phyloP scores from a whole-genome alignment of 768 basidiomycete genomes.

The Suillus alpinus region DNA sequence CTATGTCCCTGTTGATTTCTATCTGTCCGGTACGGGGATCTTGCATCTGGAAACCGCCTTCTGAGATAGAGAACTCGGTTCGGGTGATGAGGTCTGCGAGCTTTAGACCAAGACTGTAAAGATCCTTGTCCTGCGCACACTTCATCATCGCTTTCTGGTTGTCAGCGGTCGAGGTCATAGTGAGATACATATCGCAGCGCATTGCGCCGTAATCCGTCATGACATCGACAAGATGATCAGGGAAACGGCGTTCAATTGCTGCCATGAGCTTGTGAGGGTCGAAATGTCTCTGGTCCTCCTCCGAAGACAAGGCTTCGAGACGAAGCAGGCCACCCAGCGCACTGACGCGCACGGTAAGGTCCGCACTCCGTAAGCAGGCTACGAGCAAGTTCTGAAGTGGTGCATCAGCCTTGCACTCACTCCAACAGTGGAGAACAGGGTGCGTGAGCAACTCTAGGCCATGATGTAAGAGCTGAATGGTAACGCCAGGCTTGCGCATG shows the following conservation, averaged over 20 bases:
- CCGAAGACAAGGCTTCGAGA: conserved; percentile 41
- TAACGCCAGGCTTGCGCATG: conserved; percentile 42
- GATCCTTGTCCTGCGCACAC: conserved; percentile 43
- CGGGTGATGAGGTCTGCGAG: conserved; percentile 48
- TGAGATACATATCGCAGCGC: conserved; percentile 47
- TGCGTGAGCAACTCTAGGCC: conserved; percentile 45
- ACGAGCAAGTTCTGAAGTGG: conserved; percentile 49
- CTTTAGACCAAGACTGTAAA: conserved; percentile 49
- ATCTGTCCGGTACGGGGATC: conserved; percentile 40
- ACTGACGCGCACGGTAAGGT: conserved; percentile 49
- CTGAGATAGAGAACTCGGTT: conserved; percentile 59
- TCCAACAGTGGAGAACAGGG: conserved; percentile 42
- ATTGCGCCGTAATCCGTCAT: conserved; percentile 47
- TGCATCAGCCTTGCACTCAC: conserved; percentile 43
- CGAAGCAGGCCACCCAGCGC: conserved; percentile 55
- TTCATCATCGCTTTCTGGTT: conserved; percentile 55
- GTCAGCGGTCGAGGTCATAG: conserved; percentile 37
- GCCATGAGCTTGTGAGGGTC: conserved; percentile 50
- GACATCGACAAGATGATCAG: conserved; percentile 43
- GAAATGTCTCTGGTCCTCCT: conserved; percentile 42
- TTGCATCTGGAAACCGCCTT: conserved; percentile 52
- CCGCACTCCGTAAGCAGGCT: conserved; percentile 52
- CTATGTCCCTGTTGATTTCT: conserved; percentile 40
- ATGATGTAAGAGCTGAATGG: conserved; percentile 47
- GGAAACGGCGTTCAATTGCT: conserved; percentile 41